phyloP scores from a whole-genome alignment of 768 basidiomycete species.

The Phylloporus arenicola region DNA sequence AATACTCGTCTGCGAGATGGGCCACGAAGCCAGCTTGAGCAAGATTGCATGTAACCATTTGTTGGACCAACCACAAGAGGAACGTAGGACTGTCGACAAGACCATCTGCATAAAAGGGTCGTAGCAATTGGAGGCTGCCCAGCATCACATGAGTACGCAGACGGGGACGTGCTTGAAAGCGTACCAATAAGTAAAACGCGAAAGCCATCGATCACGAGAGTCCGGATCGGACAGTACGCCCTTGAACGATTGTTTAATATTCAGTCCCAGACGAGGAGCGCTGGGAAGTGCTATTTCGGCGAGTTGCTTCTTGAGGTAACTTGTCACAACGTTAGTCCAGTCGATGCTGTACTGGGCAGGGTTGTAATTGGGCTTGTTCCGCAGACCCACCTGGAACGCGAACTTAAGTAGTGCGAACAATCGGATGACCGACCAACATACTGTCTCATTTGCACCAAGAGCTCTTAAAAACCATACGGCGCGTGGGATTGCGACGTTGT shows the following conservation, averaged over 20 bases:
- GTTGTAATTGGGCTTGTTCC: constrained; percentile 76
- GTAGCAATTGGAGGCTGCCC: constrained; percentile 60
- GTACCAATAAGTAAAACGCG: constrained; percentile 75
- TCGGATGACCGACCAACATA: constrained; percentile 23
- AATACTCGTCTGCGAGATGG: constrained; percentile 74
- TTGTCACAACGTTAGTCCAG: constrained; percentile 77
- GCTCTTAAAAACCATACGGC: constrained; percentile 88
- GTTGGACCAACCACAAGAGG: constrained; percentile 73
- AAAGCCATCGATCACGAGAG: constrained; percentile 69
- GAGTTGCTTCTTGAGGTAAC: constrained; percentile 79
- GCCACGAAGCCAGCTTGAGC: constrained; percentile 76
- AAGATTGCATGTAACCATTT: constrained; percentile 71
- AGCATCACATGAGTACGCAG: constrained; percentile 1
- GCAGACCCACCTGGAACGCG: constrained; percentile 53
- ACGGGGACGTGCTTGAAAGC: constrained; percentile 3
- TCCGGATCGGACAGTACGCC: constrained; percentile 71
- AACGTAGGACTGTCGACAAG: constrained; percentile 76
- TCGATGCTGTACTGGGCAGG: constrained; percentile 80
- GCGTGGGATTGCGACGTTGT: constrained; percentile 71
- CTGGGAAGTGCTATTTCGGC: constrained; percentile 74
- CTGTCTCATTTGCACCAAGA: constrained; percentile 83
- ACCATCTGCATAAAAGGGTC: constrained; percentile 75
- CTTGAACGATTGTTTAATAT: constrained; percentile 82
- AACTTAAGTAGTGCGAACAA: neutral
- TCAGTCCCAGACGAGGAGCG: constrained; percentile 67